Percentiles rank a stretch among this genome's conserved stretches.
phyloP scores from a whole-genome alignment of 2,329 filamentous ascomycete genomes.

The Thelonectria rubi region DNA sequence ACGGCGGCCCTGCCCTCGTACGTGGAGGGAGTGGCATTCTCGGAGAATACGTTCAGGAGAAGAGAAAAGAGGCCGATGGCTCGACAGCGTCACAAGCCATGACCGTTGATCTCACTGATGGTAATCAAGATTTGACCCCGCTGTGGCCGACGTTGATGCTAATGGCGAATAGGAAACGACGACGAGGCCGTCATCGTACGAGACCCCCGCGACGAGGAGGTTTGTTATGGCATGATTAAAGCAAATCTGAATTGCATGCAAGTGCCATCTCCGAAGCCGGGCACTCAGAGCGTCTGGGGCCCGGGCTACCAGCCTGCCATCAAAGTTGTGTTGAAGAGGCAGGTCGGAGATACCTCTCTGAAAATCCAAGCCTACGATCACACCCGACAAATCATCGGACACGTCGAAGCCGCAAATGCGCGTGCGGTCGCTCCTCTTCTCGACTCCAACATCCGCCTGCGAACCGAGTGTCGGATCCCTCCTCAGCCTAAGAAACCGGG shows the following conservation, averaged over 20 bases:
- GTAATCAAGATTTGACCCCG: slow-evolving; percentile 44
- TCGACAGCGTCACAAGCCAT: slow-evolving; percentile 46
- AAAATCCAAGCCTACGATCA: slow-evolving; percentile 79
- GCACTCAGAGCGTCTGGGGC: slow-evolving; percentile 65
- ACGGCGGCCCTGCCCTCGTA: slow-evolving; percentile 45
- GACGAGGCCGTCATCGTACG: slow-evolving; percentile 66
- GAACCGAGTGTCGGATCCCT: slow-evolving; percentile 76
- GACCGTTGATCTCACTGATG: slow-evolving; percentile 68
- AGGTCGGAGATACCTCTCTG: slow-evolving; percentile 61
- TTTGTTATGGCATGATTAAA: slow-evolving; percentile 84
- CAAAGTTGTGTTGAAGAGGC: slow-evolving; percentile 74
- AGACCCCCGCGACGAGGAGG: slow-evolving; percentile 72
- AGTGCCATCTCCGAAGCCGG: slow-evolving; percentile 75
- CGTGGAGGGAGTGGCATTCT: slow-evolving; percentile 64
- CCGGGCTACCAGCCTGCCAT: slow-evolving; percentile 75
- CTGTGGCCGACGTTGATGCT: slow-evolving; percentile 6
- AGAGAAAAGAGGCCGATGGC: slow-evolving; percentile 55
- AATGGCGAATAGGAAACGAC: slow-evolving; percentile 52
- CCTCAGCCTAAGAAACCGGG: slow-evolving; percentile 68
- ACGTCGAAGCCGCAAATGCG: slow-evolving; percentile 74
- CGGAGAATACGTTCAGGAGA: slow-evolving; percentile 72
- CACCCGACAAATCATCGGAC: slow-evolving; percentile 75
- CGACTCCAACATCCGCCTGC: slow-evolving; percentile 72
- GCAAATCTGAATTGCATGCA: slow-evolving; percentile 71
- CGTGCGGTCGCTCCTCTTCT: slow-evolving; percentile 76